These are phyloP conservation scores for Tolypocladium cylindrosporum DNA, from an alignment of 2,329 filamentous ascomycete genomes.

Conservation along the genomic window DNA sequence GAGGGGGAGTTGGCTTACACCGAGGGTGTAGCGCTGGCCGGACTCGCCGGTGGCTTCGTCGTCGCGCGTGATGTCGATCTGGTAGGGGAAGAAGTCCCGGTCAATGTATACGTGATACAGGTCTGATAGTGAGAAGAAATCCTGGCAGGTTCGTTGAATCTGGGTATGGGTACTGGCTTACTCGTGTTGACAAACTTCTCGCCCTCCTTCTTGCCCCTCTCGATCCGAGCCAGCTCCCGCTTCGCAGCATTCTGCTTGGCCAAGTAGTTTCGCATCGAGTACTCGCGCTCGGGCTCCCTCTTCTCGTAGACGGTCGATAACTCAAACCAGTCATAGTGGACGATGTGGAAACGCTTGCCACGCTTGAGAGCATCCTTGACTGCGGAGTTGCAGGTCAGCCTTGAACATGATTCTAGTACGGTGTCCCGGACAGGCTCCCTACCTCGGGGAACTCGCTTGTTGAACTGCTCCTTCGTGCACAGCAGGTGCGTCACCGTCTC, in stretches of 20 bases:
- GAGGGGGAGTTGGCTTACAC: constrained; percentile 33
- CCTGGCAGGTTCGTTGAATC: background rate
- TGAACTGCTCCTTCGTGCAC: constrained; percentile 51
- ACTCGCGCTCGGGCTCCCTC: constrained; percentile 22
- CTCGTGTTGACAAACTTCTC: constrained; percentile 39
- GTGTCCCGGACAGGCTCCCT: background rate
- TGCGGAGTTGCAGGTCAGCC: constrained; percentile 3
- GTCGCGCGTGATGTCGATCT: constrained; percentile 49
- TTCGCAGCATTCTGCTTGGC: constrained; percentile 18
- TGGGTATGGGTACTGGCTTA: constrained; percentile 18
- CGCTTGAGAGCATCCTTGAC: constrained; percentile 28
- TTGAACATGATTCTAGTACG: background rate
- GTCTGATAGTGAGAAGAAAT: constrained; percentile 24
- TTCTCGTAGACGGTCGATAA: constrained; percentile 27
- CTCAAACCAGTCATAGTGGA: constrained; percentile 44
- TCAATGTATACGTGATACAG: constrained; percentile 59
- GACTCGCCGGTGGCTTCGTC: constrained; percentile 29
- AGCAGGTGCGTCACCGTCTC: constrained; percentile 63
- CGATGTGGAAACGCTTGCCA: constrained; percentile 27
- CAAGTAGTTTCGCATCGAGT: constrained; percentile 28
- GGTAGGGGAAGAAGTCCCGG: constrained; percentile 50
- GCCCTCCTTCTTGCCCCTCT: constrained; percentile 27
- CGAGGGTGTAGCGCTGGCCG: constrained; percentile 50
- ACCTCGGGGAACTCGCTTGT: constrained; percentile 29
- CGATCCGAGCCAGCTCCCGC: constrained; percentile 21